Percentiles rank a stretch among this genome's conserved stretches.
These are phyloP conservation scores for Pyrrhoderma lamaoense DNA, from an alignment of 1,284 basidiomycete species.

Conservation along the genomic window DNA sequence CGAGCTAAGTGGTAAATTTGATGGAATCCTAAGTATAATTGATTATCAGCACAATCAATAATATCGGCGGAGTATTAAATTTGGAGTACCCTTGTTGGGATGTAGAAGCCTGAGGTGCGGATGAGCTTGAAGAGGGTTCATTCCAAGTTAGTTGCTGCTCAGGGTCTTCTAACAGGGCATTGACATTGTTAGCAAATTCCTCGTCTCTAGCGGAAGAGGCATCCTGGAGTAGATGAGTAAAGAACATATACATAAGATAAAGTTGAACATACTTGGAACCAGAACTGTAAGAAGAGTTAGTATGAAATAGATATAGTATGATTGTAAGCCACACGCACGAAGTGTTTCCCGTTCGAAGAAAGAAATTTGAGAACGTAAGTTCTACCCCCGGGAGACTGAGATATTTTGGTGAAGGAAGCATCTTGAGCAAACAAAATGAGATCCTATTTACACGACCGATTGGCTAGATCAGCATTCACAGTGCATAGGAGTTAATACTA, in stretches of 20 bases:
- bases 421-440: conserved; percentile 73
- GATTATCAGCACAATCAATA: not conserved
- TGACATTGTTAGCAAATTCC: conserved; percentile 64
- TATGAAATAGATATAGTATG: conserved; percentile 1
- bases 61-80: not conserved
- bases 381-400: conserved; percentile 52
- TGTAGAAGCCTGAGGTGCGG: conserved; percentile 12
- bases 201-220: conserved; percentile 59
- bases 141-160: conserved; percentile 54
- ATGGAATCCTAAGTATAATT: not conserved
- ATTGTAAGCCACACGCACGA: conserved; percentile 44
- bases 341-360: conserved; percentile 72
- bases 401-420: conserved; percentile 65
- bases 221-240: conserved; percentile 39
- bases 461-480: not conserved
- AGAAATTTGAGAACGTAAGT: conserved; percentile 77
- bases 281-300: conserved; percentile 45
- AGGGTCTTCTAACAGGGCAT: conserved; percentile 58
- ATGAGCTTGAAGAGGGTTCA: conserved; percentile 17
- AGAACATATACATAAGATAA: not conserved
- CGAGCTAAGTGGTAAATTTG: conserved; percentile 10
- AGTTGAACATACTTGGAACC: conserved; percentile 60
- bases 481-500: not conserved
- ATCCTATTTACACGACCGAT: conserved; percentile 36
- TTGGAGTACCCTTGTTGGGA: conserved; percentile 5